Conservation (phyloP, 345 rosid genomes). For the Carallia brachiata region DNA sequence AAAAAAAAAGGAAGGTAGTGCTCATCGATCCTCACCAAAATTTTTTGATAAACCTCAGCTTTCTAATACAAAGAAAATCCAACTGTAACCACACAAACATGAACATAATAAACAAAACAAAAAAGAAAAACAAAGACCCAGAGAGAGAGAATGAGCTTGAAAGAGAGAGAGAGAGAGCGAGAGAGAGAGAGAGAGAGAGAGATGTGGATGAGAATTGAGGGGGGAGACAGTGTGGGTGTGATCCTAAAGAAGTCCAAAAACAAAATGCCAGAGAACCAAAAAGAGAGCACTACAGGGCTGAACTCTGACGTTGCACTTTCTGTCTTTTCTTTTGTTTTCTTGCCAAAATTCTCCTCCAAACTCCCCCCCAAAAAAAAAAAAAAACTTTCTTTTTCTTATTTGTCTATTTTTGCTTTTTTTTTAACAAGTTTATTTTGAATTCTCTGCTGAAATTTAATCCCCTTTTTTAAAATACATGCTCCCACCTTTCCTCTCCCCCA, state of each 20-base stretch:
- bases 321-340: constrained; percentile 64
- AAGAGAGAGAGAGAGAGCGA: constrained; percentile 1
- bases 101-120: constrained; percentile 28
- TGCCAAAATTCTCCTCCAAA: constrained; percentile 14
- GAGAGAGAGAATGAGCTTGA: constrained; percentile 21
- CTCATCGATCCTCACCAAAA: constrained; percentile 28
- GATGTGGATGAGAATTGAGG: constrained; percentile 53
- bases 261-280: constrained; percentile 30
- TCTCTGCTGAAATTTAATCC: background rate
- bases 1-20: constrained; percentile 5
- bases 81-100: constrained; percentile 47
- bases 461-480: constrained; percentile 14
- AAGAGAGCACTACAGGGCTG: constrained; percentile 39
- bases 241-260: constrained; percentile 26
- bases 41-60: constrained; percentile 15
- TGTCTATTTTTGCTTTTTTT: background rate
- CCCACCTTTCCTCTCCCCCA: constrained; percentile 16
- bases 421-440: background rate
- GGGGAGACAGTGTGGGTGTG: constrained; percentile 27
- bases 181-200: constrained; percentile 32
- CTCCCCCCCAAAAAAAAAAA: constrained; percentile 20
- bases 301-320: constrained; percentile 64
- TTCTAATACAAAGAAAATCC: constrained; percentile 33
- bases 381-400: constrained; percentile 30
- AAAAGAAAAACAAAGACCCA: background rate